phyloP scores from a whole-genome alignment of 768 basidiomycete species.

The Russula vinacea region DNA sequence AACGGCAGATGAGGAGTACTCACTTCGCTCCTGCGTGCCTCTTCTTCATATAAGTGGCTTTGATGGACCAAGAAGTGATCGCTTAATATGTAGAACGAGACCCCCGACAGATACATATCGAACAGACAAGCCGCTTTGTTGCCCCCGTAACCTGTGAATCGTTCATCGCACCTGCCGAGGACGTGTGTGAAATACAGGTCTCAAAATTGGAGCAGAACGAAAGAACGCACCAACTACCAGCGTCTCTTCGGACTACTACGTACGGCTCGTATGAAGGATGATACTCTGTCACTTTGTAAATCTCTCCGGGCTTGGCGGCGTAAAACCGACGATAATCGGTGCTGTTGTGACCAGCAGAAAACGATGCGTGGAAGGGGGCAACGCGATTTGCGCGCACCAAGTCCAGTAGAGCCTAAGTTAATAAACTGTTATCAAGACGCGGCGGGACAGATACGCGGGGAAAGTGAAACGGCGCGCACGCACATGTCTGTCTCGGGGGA shows the following conservation, averaged over 20 bases:
- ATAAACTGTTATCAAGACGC: conserved; percentile 4
- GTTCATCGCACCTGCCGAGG: conserved; percentile 74
- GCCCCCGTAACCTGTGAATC: conserved; percentile 86
- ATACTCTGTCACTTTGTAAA: conserved; percentile 75
- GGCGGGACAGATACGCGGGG: neutral
- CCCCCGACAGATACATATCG: conserved; percentile 85
- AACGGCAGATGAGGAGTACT: neutral
- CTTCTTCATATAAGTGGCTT: conserved; percentile 78
- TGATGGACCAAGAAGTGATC: conserved; percentile 91
- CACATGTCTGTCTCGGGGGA: conserved; percentile 71
- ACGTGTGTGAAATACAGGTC: neutral
- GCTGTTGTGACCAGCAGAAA: conserved; percentile 77
- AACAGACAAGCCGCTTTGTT: conserved; percentile 93
- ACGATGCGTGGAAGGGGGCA: conserved; percentile 73
- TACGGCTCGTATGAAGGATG: conserved; percentile 89
- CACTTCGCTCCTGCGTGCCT: conserved; percentile 67
- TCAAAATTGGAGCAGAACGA: neutral
- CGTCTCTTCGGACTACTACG: conserved; percentile 65
- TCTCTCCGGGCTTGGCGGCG: conserved; percentile 54
- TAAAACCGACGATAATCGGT: conserved; percentile 75
- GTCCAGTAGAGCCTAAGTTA: conserved; percentile 49
- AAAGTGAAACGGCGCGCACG: conserved; percentile 3
- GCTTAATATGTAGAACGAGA: conserved; percentile 76
- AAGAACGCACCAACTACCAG: conserved; percentile 13
- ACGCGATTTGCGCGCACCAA: conserved; percentile 57